A percentile compares a stretch with the other conserved stretches of the same genome.
Evolutionary conservation across 2,329 filamentous ascomycete genomes (phyloP).

Genomic region (Colletotrichum sp.): DNA sequence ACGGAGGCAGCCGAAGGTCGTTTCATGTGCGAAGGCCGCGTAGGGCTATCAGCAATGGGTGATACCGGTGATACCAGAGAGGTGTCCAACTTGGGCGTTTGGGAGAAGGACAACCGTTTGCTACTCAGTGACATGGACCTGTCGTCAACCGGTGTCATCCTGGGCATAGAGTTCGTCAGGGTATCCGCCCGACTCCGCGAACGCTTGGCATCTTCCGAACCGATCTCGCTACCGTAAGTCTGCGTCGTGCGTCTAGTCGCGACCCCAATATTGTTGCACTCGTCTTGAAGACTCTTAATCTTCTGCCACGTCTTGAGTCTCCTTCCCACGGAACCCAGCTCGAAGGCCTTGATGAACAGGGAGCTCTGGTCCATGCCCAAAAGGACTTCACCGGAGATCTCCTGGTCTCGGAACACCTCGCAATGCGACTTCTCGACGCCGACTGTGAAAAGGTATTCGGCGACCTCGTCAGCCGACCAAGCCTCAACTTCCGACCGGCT

Average conservation of each 20-base stretch:
- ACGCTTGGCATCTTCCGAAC: conserved; percentile 57
- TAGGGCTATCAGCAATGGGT: conserved; percentile 49
- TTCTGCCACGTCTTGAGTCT: conserved; percentile 96
- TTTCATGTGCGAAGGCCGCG: conserved; percentile 55
- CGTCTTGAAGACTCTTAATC: conserved; percentile 89
- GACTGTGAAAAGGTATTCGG: conserved; percentile 83
- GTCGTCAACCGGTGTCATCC: conserved; percentile 45
- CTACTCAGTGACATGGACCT: conserved; percentile 51
- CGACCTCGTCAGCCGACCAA: conserved; percentile 84
- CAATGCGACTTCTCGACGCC: conserved; percentile 91
- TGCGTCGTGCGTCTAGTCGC: conserved; percentile 57
- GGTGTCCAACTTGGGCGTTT: conserved; percentile 56
- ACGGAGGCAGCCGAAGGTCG: conserved; percentile 82
- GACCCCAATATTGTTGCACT: conserved; percentile 65
- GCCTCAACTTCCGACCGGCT: conserved; percentile 73
- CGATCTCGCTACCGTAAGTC: conserved; percentile 63
- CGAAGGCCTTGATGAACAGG: conserved; percentile 93
- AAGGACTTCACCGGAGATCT: conserved; percentile 92
- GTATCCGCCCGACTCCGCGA: conserved; percentile 63
- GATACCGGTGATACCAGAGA: conserved; percentile 45
- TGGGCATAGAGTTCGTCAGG: conserved; percentile 52
- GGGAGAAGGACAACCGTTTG: conserved; percentile 53
- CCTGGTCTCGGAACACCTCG: conserved; percentile 92
- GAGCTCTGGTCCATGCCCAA: conserved; percentile 95
- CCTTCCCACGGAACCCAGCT: conserved; percentile 87